Evolutionary conservation across 2,329 filamentous ascomycete species (phyloP).

Genomic region (Colletotrichum chrysophilum): DNA sequence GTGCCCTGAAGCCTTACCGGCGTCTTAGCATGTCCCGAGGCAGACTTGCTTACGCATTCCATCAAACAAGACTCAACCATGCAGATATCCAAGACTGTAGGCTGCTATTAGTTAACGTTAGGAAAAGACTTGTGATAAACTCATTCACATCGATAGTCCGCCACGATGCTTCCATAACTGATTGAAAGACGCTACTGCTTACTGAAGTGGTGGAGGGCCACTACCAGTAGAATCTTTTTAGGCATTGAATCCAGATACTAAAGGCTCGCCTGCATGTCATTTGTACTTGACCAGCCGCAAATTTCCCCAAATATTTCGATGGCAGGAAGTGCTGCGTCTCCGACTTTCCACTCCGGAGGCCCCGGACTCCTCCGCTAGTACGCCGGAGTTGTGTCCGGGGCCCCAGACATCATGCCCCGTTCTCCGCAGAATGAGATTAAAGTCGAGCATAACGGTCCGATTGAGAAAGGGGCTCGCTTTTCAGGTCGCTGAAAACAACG

Average conservation of each 20-base stretch:
- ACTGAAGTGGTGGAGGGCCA: neutral
- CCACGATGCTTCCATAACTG: too few species aligned
- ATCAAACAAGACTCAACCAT: neutral
- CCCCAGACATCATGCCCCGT: neutral
- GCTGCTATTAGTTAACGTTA: neutral
- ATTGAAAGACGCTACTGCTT: neutral
- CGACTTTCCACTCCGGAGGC: neutral
- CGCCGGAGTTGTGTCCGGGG: neutral
- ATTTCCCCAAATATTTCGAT: neutral
- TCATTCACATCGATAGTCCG: neutral
- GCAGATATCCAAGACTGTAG: neutral
- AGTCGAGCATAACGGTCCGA: conserved; percentile 8
- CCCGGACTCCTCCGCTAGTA: neutral
- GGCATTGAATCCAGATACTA: neutral
- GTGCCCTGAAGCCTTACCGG: neutral
- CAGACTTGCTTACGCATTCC: neutral
- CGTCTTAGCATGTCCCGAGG: neutral
- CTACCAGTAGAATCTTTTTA: fast-evolving
- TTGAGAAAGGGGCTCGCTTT: neutral
- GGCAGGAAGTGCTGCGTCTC: neutral
- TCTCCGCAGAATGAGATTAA: neutral
- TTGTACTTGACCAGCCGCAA: neutral
- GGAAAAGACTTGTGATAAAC: fast-evolving
- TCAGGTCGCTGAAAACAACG: conserved; percentile 13
- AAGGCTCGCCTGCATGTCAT: neutral